Conservation (phyloP, 1,284 basidiomycete genomes). For the Pseudozyma hubeiensis region DNA sequence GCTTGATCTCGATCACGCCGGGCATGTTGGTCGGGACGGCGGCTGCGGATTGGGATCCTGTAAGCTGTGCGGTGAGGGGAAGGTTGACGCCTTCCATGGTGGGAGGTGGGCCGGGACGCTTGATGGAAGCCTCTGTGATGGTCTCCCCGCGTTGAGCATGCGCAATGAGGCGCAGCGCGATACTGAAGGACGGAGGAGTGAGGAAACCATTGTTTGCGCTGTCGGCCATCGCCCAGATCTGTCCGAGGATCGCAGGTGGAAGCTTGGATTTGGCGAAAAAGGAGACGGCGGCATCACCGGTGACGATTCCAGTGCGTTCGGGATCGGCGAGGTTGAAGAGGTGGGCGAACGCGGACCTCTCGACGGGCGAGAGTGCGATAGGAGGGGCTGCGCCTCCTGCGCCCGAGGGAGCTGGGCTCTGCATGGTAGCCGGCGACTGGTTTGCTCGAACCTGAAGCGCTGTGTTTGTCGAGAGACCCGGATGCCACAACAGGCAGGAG, state of each 20-base stretch:
- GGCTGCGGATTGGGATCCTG: slow-evolving; percentile 20
- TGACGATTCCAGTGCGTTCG: slow-evolving; percentile 59
- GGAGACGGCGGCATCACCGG: slow-evolving; percentile 63
- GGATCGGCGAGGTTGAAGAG: slow-evolving; percentile 65
- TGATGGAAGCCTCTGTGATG: slow-evolving; percentile 71
- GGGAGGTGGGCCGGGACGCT: slow-evolving; percentile 78
- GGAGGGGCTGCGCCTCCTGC: slow-evolving; percentile 26
- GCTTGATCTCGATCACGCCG: slow-evolving; percentile 56
- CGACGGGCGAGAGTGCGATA: slow-evolving; percentile 50
- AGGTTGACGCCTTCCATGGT: slow-evolving; percentile 79
- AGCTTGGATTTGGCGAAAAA: slow-evolving; percentile 66
- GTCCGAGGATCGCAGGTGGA: slow-evolving; percentile 75
- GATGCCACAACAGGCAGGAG: background rate
- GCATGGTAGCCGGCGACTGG: slow-evolving; percentile 21
- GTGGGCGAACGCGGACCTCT: slow-evolving; percentile 63
- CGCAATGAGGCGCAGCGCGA: slow-evolving; percentile 88
- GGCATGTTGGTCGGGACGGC: slow-evolving; percentile 28
- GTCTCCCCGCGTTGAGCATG: slow-evolving; percentile 89
- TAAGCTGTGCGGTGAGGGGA: slow-evolving; percentile 66
- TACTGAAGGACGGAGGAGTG: slow-evolving; percentile 73
- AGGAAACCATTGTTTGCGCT: slow-evolving; percentile 74
- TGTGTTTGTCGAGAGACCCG: too few species aligned
- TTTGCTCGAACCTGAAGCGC: too few species aligned
- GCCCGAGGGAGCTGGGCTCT: slow-evolving; percentile 48
- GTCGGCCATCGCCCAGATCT: slow-evolving; percentile 94